Evolutionary conservation across 768 basidiomycete species (phyloP).

Genomic region (Rhizopogon vinicolor): DNA sequence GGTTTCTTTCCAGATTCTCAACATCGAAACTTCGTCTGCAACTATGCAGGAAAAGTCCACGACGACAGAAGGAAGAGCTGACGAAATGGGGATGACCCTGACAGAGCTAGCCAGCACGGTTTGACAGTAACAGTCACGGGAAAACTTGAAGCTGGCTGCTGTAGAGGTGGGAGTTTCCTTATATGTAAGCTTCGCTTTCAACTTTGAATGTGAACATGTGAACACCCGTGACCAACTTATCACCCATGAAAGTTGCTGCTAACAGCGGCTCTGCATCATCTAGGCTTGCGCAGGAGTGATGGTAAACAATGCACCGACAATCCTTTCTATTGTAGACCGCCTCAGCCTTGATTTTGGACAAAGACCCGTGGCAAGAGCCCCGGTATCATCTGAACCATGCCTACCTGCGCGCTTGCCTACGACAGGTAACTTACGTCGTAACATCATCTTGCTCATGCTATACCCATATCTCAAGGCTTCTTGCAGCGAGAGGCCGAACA

Average conservation of each 20-base stretch:
- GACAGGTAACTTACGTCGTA: conserved; percentile 37
- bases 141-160: too few species aligned
- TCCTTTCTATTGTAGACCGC: conserved; percentile 24
- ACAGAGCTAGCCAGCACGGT: not conserved
- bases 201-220: not conserved
- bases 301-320: conserved; percentile 50
- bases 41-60: not conserved
- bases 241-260: not conserved
- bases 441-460: conserved; percentile 4
- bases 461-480: conserved; percentile 45
- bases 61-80: not conserved
- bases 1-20: conserved; percentile 47
- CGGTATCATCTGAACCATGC: conserved; percentile 47
- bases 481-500: conserved; percentile 66
- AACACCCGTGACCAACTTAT: not conserved
- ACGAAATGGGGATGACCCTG: not conserved
- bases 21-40: conserved; percentile 27
- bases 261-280: not conserved
- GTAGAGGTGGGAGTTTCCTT: too few species aligned
- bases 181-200: too few species aligned
- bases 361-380: conserved; percentile 30
- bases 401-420: conserved; percentile 69
- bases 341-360: conserved; percentile 13
- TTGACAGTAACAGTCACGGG: too few species aligned
- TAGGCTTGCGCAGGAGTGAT: conserved; percentile 14